Conservation (phyloP, 768 basidiomycete genomes). For the Boletus tomentosulus region DNA sequence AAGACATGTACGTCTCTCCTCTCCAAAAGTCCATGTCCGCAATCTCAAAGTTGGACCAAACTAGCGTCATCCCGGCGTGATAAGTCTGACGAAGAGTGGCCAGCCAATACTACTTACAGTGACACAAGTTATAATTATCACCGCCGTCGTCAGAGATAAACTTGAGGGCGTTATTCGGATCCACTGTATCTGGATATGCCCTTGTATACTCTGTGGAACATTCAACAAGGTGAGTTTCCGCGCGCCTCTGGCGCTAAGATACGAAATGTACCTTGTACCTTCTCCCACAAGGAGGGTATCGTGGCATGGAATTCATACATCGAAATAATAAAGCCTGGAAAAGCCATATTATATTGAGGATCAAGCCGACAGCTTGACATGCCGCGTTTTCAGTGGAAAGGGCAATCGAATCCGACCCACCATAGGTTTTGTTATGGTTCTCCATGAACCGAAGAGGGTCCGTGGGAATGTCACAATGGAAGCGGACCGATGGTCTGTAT, state of each 20-base stretch:
- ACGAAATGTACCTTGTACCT: conserved; percentile 46
- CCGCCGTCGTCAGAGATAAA: conserved; percentile 69
- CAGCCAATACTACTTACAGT: conserved; percentile 40
- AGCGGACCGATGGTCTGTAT: conserved; percentile 46
- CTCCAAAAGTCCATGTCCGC: conserved; percentile 84
- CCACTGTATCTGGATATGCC: conserved; percentile 46
- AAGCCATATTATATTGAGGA: neutral
- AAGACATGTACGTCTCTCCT: conserved; percentile 74
- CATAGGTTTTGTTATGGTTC: conserved; percentile 50
- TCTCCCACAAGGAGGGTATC: conserved; percentile 60
- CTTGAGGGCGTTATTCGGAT: conserved; percentile 49
- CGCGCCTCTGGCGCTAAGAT: conserved; percentile 31
- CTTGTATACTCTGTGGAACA: conserved; percentile 22
- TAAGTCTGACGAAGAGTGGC: neutral
- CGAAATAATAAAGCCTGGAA: conserved; percentile 56
- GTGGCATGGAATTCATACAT: conserved; percentile 60
- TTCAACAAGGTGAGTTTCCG: conserved; percentile 31
- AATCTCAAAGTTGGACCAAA: conserved; percentile 96
- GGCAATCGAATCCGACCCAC: conserved; percentile 19
- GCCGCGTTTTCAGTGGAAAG: neutral
- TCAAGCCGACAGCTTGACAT: neutral
- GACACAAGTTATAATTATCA: conserved; percentile 58
- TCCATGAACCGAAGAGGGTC: conserved; percentile 58
- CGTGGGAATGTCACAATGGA: conserved; percentile 48
- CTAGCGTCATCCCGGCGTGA: conserved; percentile 33